Percentiles rank a stretch among this genome's conserved stretches.
These are phyloP conservation scores for Alternaria solani DNA, from an alignment of 2,329 filamentous ascomycete genomes.

Conservation along the genomic window DNA sequence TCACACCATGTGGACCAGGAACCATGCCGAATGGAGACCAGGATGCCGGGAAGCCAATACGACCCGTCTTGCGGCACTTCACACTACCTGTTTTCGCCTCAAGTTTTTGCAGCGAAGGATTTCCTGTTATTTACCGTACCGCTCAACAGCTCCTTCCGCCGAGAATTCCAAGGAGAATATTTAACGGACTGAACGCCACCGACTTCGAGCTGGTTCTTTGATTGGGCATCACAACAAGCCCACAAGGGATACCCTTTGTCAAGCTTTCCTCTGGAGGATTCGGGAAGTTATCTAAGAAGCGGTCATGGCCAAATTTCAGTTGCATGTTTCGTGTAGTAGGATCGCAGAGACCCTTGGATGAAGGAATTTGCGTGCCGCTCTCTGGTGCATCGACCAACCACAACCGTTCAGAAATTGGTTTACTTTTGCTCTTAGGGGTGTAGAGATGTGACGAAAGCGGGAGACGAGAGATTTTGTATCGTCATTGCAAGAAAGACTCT, in stretches of 20 bases:
- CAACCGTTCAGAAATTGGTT: not conserved
- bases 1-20: not conserved
- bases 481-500: not conserved
- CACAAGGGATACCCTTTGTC: not conserved
- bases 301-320: not conserved
- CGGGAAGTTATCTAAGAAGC: accelerated
- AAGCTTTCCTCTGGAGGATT: not conserved
- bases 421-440: not conserved
- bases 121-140: not conserved
- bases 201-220: not conserved
- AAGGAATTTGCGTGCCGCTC: not conserved
- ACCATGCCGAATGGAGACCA: not conserved
- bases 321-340: not conserved
- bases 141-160: not conserved
- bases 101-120: not conserved
- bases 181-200: not conserved
- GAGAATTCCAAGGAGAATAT: not conserved
- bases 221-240: not conserved
- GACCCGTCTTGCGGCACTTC: not conserved
- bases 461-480: not conserved
- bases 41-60: not conserved
- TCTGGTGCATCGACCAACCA: not conserved
- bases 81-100: not conserved
- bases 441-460: not conserved
- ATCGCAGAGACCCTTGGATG: not conserved